These are phyloP conservation scores for Fusarium globosum DNA, from an alignment of 2,329 filamentous ascomycete genomes.

Conservation along the genomic window DNA sequence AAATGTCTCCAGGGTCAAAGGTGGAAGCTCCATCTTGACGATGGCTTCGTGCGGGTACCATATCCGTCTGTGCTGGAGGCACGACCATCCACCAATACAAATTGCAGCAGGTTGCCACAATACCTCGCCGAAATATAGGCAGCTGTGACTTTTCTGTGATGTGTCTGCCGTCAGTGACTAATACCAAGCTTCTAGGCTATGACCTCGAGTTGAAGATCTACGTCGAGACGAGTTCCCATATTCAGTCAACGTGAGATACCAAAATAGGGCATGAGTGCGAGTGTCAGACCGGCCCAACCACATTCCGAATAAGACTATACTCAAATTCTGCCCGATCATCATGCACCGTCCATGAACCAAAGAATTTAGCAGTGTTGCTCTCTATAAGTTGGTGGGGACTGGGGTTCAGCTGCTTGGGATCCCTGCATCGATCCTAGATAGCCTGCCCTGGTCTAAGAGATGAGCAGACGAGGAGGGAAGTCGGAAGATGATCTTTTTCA, in stretches of 20 bases:
- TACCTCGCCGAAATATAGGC: neutral
- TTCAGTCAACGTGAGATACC: neutral
- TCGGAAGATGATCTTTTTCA: slow-evolving; percentile 30
- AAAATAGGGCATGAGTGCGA: slow-evolving; percentile 31
- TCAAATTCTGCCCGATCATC: slow-evolving; percentile 9
- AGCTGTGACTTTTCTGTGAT: neutral
- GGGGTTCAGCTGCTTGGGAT: slow-evolving; percentile 35
- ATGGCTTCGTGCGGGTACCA: slow-evolving; percentile 38
- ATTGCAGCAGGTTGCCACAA: neutral
- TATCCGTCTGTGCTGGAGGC: slow-evolving; percentile 18
- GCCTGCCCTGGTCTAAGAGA: slow-evolving; percentile 13
- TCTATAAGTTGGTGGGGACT: slow-evolving; percentile 22
- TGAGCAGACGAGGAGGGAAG: slow-evolving; percentile 29
- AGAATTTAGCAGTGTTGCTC: slow-evolving; percentile 7
- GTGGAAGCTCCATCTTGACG: slow-evolving; percentile 22
- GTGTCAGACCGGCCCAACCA: slow-evolving; percentile 43
- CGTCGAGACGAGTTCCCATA: neutral
- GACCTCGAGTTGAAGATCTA: neutral
- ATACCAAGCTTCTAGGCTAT: neutral
- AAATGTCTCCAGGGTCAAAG: slow-evolving; percentile 29
- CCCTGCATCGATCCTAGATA: slow-evolving; percentile 31
- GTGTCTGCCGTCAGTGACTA: neutral
- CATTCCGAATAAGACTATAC: slow-evolving; percentile 14
- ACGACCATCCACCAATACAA: slow-evolving; percentile 16
- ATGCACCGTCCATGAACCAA: neutral